A percentile compares a stretch with the other conserved stretches of the same genome.
phyloP scores from a whole-genome alignment of 1,284 basidiomycete species.

The Ustilago xerochloae region DNA sequence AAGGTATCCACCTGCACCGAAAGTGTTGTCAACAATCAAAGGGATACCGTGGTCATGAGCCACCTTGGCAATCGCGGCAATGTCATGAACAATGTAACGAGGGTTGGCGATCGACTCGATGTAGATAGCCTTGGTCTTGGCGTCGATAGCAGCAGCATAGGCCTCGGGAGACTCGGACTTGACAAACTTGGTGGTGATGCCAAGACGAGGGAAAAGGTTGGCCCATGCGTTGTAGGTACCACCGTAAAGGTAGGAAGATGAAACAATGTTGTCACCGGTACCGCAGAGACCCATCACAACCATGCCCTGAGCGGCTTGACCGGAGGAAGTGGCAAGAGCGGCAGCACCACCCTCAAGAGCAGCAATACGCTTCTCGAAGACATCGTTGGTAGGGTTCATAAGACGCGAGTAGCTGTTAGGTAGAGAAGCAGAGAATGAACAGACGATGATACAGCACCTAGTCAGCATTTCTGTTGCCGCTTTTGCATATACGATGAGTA shows the following conservation, averaged over 20 bases:
- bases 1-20: conserved; percentile 84
- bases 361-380: conserved; percentile 86
- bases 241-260: conserved; percentile 70
- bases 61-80: conserved; percentile 80
- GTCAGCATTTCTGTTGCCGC: not conserved
- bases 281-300: conserved; percentile 75
- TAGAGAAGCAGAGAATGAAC: not conserved
- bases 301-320: conserved; percentile 84
- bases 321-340: conserved; percentile 81
- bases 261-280: conserved; percentile 84
- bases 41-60: conserved; percentile 82
- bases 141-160: conserved; percentile 74
- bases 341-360: conserved; percentile 84
- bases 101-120: conserved; percentile 89
- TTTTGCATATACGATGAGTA: not conserved
- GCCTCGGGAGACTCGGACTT: conserved; percentile 74
- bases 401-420: conserved; percentile 71
- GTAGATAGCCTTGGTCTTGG: conserved; percentile 72
- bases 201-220: conserved; percentile 77
- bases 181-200: conserved; percentile 83
- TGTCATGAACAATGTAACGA: conserved; percentile 78
- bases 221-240: conserved; percentile 90
- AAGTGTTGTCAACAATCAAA: conserved; percentile 88
- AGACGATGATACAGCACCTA: not conserved
- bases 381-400: conserved; percentile 84